Evolutionary conservation across 805 yeast genomes (phyloP), one percentile per base, ranked within the genome.

Genomic region (Pichia eremophila): DNA sequence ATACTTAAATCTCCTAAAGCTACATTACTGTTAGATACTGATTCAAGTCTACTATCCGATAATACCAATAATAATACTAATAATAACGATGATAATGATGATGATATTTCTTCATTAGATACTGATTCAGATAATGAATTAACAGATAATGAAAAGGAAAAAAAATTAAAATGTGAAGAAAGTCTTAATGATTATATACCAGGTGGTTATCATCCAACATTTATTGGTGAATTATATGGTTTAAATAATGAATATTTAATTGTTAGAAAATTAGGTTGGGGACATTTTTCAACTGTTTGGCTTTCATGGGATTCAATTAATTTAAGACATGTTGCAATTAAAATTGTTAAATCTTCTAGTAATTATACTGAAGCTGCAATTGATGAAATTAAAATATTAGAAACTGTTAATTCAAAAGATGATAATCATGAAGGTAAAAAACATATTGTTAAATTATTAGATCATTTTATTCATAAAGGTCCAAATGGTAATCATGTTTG

Each of bases 251-350:
- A 71, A 47, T 79, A 79, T 58, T 57, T 65, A 9, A 63, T 79
- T 27, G 66, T 77, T 19, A 64, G 84, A 29, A 80, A 80, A 59
- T 64, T 81, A 9, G 87, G 87, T 3, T 79, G 84, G 84, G 86
- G 87, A 35, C 84, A 80, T 57, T 81, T 81, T 55, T 76, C 83
- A 38, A 79, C 85, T 1, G 86, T 81, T n/a, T 81, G 85, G 85
- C 61, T 81, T 29, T 83, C 83, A 1, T 62, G 59, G 44, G 75
- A 73, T 45, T 52, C 61, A 2, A 47, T 53, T 3, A 40, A 56
- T 15, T 65, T 66, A 17, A 58, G 67, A 29, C 81, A 77, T 55
- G 83, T 77, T 48, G 85, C 85, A 22, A 68, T 81, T 54, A 81
- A 81, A 57, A 74, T 81, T 51, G 83, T 80, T 18, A 70, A 79